Evolutionary conservation across 1,284 basidiomycete genomes (phyloP).

Genomic region (Ceratobasidium sp.): DNA sequence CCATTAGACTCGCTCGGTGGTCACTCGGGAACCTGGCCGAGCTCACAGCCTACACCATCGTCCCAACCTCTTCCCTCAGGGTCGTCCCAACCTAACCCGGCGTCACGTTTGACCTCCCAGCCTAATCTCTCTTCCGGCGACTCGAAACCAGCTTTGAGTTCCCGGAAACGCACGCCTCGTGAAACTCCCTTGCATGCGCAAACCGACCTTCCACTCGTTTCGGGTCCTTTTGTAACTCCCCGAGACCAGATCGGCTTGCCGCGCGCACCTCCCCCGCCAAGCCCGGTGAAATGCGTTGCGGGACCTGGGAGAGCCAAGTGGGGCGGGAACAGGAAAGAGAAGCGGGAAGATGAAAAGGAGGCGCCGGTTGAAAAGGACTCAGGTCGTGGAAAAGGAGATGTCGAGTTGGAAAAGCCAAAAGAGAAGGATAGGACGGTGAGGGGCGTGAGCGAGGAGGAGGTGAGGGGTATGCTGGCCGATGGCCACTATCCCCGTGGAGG

Average conservation of each 20-base stretch:
- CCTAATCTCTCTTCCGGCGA: slow-evolving; percentile 1
- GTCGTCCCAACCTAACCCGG: background rate
- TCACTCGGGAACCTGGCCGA: background rate
- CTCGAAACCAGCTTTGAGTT: background rate
- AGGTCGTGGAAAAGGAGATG: background rate
- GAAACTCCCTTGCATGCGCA: slow-evolving; percentile 1
- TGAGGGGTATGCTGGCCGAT: slow-evolving; percentile 14
- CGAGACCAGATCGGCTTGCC: slow-evolving; percentile 26
- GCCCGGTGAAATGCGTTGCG: background rate
- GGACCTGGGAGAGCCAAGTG: background rate
- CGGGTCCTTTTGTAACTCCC: slow-evolving; percentile 22
- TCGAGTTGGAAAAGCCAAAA: background rate
- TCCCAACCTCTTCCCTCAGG: background rate
- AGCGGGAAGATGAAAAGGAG: background rate
- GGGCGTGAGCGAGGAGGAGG: slow-evolving; percentile 28
- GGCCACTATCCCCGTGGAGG: slow-evolving; percentile 24
- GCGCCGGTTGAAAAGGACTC: background rate
- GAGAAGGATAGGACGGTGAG: background rate
- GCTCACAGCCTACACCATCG: background rate
- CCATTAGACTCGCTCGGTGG: background rate
- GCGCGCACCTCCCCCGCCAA: slow-evolving; percentile 3
- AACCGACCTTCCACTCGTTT: slow-evolving; percentile 4
- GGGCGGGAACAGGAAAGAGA: background rate
- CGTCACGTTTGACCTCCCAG: slow-evolving; percentile 1
- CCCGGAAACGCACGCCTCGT: slow-evolving; percentile 14